phyloP scores from a whole-genome alignment of 768 basidiomycete species.

The Ephemerocybe angulata region DNA sequence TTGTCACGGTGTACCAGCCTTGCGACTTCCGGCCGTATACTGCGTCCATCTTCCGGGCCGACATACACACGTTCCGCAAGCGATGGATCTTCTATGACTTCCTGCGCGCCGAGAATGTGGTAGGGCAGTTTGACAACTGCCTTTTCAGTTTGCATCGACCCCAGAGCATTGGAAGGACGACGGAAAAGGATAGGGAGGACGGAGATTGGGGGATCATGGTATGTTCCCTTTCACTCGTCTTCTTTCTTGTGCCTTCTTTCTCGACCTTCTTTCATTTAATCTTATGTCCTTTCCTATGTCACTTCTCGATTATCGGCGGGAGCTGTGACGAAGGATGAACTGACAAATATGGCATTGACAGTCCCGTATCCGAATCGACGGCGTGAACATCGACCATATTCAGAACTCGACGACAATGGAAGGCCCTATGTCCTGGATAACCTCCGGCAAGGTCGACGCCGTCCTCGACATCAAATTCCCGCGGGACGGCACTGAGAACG shows the following conservation, averaged over 20 bases:
- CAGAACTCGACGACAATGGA: slow-evolving; percentile 78
- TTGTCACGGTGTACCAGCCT: slow-evolving; percentile 94
- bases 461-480: slow-evolving; percentile 99
- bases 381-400: slow-evolving; percentile 93
- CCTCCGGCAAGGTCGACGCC: slow-evolving; percentile 92
- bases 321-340: too few species aligned
- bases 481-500: slow-evolving; percentile 64
- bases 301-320: too few species aligned
- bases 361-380: slow-evolving; percentile 96
- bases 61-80: slow-evolving; percentile 79
- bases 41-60: slow-evolving; percentile 90
- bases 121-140: slow-evolving; percentile 97
- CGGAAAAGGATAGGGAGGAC: slow-evolving; percentile 79
- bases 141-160: slow-evolving; percentile 94
- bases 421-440: slow-evolving; percentile 96
- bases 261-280: too few species aligned
- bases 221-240: slow-evolving; percentile 17
- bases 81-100: slow-evolving; percentile 97
- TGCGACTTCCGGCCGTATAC: slow-evolving; percentile 89
- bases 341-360: slow-evolving; percentile 28
- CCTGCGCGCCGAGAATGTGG: slow-evolving; percentile 89
- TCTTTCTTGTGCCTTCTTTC: too few species aligned
- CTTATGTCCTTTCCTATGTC: too few species aligned
- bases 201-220: slow-evolving; percentile 90
- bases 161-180: slow-evolving; percentile 91